Conservation (phyloP, 805 yeast species). For the Candida insectalens region DNA sequence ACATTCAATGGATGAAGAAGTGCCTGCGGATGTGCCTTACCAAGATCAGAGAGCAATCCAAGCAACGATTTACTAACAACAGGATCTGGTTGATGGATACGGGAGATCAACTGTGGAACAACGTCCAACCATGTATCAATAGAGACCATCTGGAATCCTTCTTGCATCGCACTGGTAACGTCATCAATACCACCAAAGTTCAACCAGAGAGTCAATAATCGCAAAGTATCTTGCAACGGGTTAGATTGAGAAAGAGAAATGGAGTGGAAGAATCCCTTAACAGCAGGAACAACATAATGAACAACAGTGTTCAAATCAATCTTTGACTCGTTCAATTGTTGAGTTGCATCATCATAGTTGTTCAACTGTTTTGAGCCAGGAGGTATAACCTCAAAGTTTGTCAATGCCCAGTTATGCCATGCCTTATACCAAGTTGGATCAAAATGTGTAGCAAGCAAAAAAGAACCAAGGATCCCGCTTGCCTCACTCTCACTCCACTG, state of each 20-base stretch:
- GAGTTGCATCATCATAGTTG: slow-evolving; percentile 7
- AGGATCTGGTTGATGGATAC: slow-evolving; percentile 91
- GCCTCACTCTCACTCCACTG: slow-evolving; percentile 69
- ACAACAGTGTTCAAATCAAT: slow-evolving; percentile 51
- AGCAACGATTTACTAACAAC: slow-evolving; percentile 72
- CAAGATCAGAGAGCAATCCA: slow-evolving; percentile 75
- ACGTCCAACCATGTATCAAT: slow-evolving; percentile 95
- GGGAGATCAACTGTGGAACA: slow-evolving; percentile 88
- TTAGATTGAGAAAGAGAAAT: slow-evolving; percentile 79
- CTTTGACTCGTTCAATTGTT: slow-evolving; percentile 12
- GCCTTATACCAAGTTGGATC: slow-evolving; percentile 94
- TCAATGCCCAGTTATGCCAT: slow-evolving; percentile 99
- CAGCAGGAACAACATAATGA: slow-evolving; percentile 91
- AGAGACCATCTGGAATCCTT: slow-evolving; percentile 82
- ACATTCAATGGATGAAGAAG: slow-evolving; percentile 91
- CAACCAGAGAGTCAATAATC: slow-evolving; percentile 90
- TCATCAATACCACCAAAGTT: slow-evolving; percentile 90
- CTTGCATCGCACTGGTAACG: slow-evolving; percentile 82
- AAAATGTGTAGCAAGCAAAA: slow-evolving; percentile 88
- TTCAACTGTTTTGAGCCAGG: slow-evolving; percentile 26
- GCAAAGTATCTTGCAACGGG: slow-evolving; percentile 85
- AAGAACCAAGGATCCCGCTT: slow-evolving; percentile 84
- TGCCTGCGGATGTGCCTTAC: slow-evolving; percentile 96
- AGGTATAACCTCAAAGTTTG: slow-evolving; percentile 91
- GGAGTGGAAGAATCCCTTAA: slow-evolving; percentile 91